Evolutionary conservation across 2,329 filamentous ascomycete species (phyloP).

Genomic region (Fusarium papillatum): DNA sequence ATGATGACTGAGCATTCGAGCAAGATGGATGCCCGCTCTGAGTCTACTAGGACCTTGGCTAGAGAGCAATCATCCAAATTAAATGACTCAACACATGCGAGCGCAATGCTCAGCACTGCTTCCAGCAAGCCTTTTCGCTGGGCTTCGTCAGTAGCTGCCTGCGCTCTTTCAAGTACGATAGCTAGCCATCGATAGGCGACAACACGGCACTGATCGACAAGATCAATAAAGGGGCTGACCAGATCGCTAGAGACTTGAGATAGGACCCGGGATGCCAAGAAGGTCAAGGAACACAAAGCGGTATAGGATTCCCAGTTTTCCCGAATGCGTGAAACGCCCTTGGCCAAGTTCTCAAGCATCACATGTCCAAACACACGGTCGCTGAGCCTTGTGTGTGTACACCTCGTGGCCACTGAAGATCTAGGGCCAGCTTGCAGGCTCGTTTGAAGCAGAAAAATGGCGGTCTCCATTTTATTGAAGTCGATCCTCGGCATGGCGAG

Average conservation of each 20-base stretch:
- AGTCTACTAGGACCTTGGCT: neutral
- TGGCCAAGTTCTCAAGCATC: neutral
- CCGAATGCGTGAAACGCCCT: conserved; percentile 13
- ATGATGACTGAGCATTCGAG: conserved; percentile 25
- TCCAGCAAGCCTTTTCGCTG: conserved; percentile 21
- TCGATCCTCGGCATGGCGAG: conserved; percentile 38
- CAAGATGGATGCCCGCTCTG: conserved; percentile 20
- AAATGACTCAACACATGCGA: conserved; percentile 30
- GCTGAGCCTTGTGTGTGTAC: conserved; percentile 1
- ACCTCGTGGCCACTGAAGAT: neutral
- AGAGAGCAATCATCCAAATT: conserved; percentile 13
- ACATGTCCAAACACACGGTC: conserved; percentile 13
- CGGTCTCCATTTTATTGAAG: conserved; percentile 39
- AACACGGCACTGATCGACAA: conserved; percentile 3
- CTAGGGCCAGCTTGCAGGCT: conserved; percentile 34
- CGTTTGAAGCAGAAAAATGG: conserved; percentile 35
- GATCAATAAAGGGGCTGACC: no score
- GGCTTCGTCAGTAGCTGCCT: neutral
- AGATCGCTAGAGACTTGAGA: conserved; percentile 2
- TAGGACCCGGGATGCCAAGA: conserved; percentile 29
- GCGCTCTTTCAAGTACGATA: conserved; percentile 1
- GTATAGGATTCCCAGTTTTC: conserved; percentile 42
- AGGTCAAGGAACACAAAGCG: conserved; percentile 27
- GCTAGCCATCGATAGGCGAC: conserved; percentile 26
- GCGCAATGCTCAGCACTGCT: conserved; percentile 5